These are phyloP conservation scores for Vittaforma corneae DNA, from an alignment of 371 early-diverging fungal species.

Conservation along the genomic window DNA sequence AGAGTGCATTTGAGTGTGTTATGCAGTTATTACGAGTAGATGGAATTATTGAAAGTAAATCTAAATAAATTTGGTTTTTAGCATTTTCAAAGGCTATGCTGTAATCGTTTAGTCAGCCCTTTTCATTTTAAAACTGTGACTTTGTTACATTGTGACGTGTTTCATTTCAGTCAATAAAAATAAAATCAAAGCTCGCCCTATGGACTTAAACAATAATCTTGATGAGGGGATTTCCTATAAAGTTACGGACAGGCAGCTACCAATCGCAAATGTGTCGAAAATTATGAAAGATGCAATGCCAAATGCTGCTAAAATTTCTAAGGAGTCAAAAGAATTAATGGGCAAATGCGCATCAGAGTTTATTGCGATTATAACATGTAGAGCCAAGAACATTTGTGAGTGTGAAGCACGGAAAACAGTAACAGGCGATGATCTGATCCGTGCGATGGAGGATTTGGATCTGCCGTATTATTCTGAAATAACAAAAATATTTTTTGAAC, in stretches of 20 bases:
- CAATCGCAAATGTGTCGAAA: conserved; percentile 82
- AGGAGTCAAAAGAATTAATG: conserved; percentile 92
- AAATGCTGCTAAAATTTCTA: conserved; percentile 89
- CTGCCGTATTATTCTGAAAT: conserved; percentile 90
- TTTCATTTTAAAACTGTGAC: background rate
- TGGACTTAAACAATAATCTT: background rate
- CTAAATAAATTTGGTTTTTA: conserved; percentile 7
- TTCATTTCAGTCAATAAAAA: conserved; percentile 3
- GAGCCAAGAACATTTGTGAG: conserved; percentile 61
- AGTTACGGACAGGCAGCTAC: conserved; percentile 74
- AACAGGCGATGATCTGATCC: conserved; percentile 94
- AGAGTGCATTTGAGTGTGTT: conserved; percentile 87
- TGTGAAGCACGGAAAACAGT: conserved; percentile 89
- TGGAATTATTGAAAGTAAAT: conserved; percentile 56
- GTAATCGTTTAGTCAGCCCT: background rate
- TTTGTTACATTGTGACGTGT: background rate
- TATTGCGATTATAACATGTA: conserved; percentile 92
- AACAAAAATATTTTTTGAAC: conserved; percentile 74
- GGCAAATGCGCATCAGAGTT: conserved; percentile 97
- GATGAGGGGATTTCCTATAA: conserved; percentile 25
- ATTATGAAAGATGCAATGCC: conserved; percentile 96
- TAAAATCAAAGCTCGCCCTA: background rate
- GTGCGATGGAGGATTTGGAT: conserved; percentile 93
- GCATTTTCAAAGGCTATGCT: no score
- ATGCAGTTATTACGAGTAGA: conserved; percentile 58